A percentile compares a stretch with the other conserved stretches of the same genome.
Evolutionary conservation across 257 asterid genomes (phyloP).

Genomic region (Nicotiana benthamiana): DNA sequence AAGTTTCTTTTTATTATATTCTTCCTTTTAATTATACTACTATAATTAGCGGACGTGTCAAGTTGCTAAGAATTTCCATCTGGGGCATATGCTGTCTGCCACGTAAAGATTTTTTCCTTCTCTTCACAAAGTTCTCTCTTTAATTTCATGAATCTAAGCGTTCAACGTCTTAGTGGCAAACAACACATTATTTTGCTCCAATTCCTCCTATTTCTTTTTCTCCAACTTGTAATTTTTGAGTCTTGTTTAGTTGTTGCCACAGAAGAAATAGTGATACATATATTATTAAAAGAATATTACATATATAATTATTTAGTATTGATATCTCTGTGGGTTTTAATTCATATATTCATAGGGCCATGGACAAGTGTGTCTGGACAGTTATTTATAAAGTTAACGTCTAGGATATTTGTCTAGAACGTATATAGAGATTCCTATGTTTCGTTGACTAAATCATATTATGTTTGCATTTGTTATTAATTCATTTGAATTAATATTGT

Average conservation of each 20-base stretch:
- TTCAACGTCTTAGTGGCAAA: not conserved
- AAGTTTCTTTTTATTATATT: slow-evolving; percentile 6
- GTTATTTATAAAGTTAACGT: not conserved
- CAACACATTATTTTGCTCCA: not conserved
- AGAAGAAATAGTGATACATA: not conserved
- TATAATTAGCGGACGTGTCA: slow-evolving; percentile 10
- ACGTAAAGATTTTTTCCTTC: slow-evolving; percentile 5
- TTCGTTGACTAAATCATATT: not conserved
- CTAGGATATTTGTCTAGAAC: not conserved
- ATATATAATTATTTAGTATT: not conserved
- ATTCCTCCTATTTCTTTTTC: not conserved
- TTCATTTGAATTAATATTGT: not conserved
- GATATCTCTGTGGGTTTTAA: not conserved
- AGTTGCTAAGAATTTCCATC: not conserved
- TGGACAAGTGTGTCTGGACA: not conserved
- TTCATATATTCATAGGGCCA: not conserved
- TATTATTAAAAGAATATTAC: too few species aligned
- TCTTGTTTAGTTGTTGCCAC: not conserved
- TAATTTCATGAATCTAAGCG: not conserved
- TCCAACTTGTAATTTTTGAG: not conserved
- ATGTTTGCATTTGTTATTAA: not conserved
- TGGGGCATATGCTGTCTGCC: slow-evolving; percentile 31
- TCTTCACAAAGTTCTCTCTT: not conserved
- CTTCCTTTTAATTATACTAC: slow-evolving; percentile 8
- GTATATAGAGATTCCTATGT: not conserved